These are phyloP conservation scores for Starmerella gropengiesseri DNA, from an alignment of 805 yeast species.

Conservation along the genomic window DNA sequence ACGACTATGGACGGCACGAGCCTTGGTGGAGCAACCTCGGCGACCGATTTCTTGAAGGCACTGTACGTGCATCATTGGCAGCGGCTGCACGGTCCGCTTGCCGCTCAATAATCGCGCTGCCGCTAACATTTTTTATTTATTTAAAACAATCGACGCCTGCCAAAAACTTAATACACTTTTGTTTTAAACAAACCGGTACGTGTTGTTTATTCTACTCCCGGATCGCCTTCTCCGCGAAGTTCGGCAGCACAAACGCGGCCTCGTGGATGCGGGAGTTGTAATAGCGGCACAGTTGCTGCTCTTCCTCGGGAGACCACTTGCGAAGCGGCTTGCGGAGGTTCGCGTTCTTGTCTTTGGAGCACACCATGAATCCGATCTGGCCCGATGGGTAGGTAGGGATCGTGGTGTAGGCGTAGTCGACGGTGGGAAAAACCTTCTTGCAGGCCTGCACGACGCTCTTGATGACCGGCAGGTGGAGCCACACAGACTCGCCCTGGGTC, in stretches of 20 bases:
- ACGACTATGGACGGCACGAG: constrained; percentile 7
- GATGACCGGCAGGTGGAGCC: constrained; percentile 73
- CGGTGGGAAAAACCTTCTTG: constrained; percentile 68
- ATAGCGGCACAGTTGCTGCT: constrained; percentile 45
- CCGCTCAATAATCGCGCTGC: too few species aligned
- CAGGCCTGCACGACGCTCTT: constrained; percentile 67
- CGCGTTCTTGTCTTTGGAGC: constrained; percentile 44
- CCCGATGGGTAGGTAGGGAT: constrained; percentile 87
- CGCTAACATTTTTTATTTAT: too few species aligned
- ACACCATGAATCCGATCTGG: constrained; percentile 68
- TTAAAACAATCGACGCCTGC: too few species aligned
- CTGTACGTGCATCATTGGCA: constrained; percentile 16
- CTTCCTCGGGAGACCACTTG: constrained; percentile 35
- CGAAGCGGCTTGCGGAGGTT: constrained; percentile 46
- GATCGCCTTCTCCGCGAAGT: constrained; percentile 46
- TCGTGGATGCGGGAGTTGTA: constrained; percentile 57
- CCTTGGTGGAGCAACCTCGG: background rate
- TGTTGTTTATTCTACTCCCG: constrained; percentile 4
- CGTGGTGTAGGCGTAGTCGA: constrained; percentile 66
- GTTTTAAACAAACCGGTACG: too few species aligned
- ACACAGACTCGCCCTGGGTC: constrained; percentile 83
- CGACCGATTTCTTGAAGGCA: constrained; percentile 13
- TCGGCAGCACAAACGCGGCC: constrained; percentile 68
- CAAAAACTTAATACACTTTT: too few species aligned
- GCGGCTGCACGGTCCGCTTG: constrained; percentile 1